phyloP scores from a whole-genome alignment of 805 yeast species.

The Jamesozyma lodderae region DNA sequence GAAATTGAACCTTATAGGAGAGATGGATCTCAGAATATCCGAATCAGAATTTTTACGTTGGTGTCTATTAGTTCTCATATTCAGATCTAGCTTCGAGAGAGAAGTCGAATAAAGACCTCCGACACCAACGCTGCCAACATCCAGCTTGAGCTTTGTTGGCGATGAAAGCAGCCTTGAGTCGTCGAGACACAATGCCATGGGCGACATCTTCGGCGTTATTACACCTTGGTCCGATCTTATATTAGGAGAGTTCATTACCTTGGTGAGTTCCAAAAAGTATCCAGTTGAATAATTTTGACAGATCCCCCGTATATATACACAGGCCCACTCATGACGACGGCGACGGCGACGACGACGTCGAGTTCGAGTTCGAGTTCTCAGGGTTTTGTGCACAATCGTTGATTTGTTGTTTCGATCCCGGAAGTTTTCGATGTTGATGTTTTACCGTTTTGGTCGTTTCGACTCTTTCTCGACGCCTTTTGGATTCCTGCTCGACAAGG shows the following conservation, averaged over 20 bases:
- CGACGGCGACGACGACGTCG: too few species aligned
- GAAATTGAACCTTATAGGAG: slow-evolving; percentile 20
- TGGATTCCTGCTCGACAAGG: neutral
- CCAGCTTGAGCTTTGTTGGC: slow-evolving; percentile 24
- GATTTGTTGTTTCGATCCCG: too few species aligned
- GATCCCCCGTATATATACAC: too few species aligned
- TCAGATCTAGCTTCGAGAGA: slow-evolving; percentile 24
- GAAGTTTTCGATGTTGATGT: too few species aligned
- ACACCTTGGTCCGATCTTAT: slow-evolving; percentile 18
- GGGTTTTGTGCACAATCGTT: too few species aligned
- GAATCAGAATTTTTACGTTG: slow-evolving; percentile 19
- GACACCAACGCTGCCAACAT: too few species aligned
- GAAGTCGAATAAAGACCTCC: slow-evolving; percentile 24
- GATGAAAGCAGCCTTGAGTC: slow-evolving; percentile 18
- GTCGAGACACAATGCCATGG: slow-evolving; percentile 23
- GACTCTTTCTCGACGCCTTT: too few species aligned
- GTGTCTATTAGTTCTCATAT: slow-evolving; percentile 6
- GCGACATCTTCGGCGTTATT: slow-evolving; percentile 23
- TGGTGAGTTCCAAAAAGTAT: too few species aligned
- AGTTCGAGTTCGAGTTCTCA: too few species aligned
- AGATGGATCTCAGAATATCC: slow-evolving; percentile 22
- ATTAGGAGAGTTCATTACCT: slow-evolving; percentile 20
- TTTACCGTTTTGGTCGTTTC: too few species aligned
- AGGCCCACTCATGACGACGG: too few species aligned
- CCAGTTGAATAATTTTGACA: too few species aligned